phyloP scores from a whole-genome alignment of 2,329 filamentous ascomycete genomes.

The Paracamarosporium sp. region DNA sequence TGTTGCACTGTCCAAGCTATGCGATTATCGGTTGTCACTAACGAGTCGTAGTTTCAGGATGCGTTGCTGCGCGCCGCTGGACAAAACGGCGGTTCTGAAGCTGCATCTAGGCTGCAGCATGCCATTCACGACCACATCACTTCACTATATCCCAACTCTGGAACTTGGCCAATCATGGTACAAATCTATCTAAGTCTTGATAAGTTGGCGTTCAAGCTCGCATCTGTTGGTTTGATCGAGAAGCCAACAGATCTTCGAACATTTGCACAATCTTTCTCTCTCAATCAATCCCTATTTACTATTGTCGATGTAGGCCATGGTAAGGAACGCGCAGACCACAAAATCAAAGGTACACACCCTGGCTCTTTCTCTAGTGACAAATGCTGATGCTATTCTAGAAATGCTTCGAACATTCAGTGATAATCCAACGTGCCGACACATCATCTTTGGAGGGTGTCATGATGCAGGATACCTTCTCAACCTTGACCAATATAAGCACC shows the following conservation, averaged over 20 bases:
- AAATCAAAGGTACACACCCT: constrained; percentile 48
- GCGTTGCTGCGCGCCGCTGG: constrained; percentile 48
- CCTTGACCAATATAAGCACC: constrained; percentile 54
- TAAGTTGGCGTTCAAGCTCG: constrained; percentile 52
- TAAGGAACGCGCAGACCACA: constrained; percentile 56
- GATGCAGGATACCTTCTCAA: constrained; percentile 56
- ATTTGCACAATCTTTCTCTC: constrained; percentile 54
- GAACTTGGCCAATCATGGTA: constrained; percentile 54
- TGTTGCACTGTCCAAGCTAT: constrained; percentile 18
- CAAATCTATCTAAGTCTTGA: constrained; percentile 56
- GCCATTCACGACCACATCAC: constrained; percentile 52
- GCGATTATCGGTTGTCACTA: neutral
- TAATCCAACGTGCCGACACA: constrained; percentile 55
- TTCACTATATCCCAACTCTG: constrained; percentile 47
- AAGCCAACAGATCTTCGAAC: constrained; percentile 47
- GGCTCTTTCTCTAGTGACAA: neutral
- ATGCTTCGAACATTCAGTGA: constrained; percentile 55
- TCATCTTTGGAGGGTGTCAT: constrained; percentile 57
- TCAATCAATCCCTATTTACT: constrained; percentile 54
- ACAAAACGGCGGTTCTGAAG: constrained; percentile 54
- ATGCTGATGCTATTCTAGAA: constrained; percentile 37
- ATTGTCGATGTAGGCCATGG: constrained; percentile 56
- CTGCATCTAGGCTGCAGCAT: constrained; percentile 51
- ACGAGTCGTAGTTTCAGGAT: constrained; percentile 50
- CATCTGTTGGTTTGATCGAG: constrained; percentile 49